These are phyloP conservation scores for Peniophora sp. DNA, from an alignment of 1,284 basidiomycete species.

Conservation along the genomic window DNA sequence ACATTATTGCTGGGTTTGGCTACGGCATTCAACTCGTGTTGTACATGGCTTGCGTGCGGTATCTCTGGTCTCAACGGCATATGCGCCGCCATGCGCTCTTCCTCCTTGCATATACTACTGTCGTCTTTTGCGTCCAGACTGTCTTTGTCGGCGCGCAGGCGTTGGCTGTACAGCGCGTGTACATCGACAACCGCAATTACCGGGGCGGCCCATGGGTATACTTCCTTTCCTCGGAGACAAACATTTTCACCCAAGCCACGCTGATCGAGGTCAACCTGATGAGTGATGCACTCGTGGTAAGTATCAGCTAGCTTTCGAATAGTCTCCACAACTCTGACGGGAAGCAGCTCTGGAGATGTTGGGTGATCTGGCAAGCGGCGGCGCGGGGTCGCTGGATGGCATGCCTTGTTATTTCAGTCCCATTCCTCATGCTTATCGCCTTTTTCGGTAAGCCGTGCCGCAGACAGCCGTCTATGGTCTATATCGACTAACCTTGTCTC, in stretches of 20 bases:
- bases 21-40: constrained; percentile 15
- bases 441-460: neutral
- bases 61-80: neutral
- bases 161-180: constrained; percentile 18
- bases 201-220: constrained; percentile 30
- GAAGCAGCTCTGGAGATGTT: constrained; percentile 17
- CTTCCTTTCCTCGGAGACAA: constrained; percentile 29
- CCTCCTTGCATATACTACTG: constrained; percentile 16
- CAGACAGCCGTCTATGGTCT: no score
- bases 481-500: neutral
- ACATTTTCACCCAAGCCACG: constrained; percentile 33
- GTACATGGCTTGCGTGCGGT: neutral
- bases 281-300: constrained; percentile 26
- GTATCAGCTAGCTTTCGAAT: neutral
- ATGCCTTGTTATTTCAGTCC: neutral
- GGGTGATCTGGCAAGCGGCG: constrained; percentile 16
- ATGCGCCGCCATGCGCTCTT: neutral
- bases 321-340: neutral
- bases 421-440: neutral
- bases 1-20: constrained; percentile 25
- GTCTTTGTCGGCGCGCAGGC: constrained; percentile 21
- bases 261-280: constrained; percentile 29
- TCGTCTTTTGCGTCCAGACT: constrained; percentile 21
- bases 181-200: constrained; percentile 27
- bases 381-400: neutral